These are phyloP conservation scores for Epichloe sylvatica DNA, from an alignment of 2,329 filamentous ascomycete genomes.

Conservation along the genomic window DNA sequence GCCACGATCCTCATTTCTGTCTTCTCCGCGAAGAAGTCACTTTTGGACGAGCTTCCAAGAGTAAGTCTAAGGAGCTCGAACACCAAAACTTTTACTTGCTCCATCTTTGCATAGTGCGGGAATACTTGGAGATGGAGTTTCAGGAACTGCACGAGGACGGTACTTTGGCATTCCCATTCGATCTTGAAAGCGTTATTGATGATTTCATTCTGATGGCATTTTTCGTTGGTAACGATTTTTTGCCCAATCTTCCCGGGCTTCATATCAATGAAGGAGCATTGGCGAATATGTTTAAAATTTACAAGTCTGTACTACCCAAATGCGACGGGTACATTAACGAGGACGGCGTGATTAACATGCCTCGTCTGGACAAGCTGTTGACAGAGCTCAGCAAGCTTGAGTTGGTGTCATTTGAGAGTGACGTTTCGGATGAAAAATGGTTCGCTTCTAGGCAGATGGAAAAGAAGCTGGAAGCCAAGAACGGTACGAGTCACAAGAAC, in stretches of 20 bases:
- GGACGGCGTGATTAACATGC: constrained; percentile 77
- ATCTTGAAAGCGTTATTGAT: constrained; percentile 93
- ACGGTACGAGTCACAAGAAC: constrained; percentile 40
- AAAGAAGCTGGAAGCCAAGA: constrained; percentile 45
- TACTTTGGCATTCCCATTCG: constrained; percentile 61
- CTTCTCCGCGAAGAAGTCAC: constrained; percentile 94
- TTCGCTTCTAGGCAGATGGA: constrained; percentile 72
- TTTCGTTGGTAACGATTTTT: constrained; percentile 97
- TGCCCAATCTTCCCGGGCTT: constrained; percentile 87
- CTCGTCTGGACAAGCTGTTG: constrained; percentile 62
- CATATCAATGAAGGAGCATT: constrained; percentile 98
- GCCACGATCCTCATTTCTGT: constrained; percentile 97
- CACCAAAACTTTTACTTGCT: constrained; percentile 98
- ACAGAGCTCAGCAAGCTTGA: constrained; percentile 81
- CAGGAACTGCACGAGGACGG: constrained; percentile 73
- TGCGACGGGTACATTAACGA: constrained; percentile 95
- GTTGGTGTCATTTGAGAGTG: constrained; percentile 81
- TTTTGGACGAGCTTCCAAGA: constrained; percentile 75
- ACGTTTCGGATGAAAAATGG: constrained; percentile 81
- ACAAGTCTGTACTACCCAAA: constrained; percentile 78
- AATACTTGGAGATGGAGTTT: constrained; percentile 94
- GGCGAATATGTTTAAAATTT: constrained; percentile 93
- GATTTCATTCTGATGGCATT: constrained; percentile 99
- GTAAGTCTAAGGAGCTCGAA: constrained; percentile 89
- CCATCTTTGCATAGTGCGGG: constrained; percentile 92